Percentiles rank a stretch among this genome's conserved stretches.
These are phyloP conservation scores for Neodidymelliopsis sp. DNA, from an alignment of 2,329 filamentous ascomycete species.

Conservation along the genomic window DNA sequence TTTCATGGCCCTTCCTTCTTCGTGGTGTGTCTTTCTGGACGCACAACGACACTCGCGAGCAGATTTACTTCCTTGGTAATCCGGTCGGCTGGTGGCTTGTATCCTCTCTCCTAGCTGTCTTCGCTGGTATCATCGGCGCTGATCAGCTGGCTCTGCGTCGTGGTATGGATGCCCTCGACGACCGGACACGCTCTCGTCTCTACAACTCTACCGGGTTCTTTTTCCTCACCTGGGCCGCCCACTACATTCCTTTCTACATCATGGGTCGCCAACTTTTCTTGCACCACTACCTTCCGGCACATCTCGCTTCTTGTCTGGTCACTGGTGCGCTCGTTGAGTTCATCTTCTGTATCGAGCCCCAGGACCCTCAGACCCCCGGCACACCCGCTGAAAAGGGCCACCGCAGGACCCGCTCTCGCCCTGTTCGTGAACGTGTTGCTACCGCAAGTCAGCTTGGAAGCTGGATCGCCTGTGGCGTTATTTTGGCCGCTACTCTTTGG, in stretches of 20 bases:
- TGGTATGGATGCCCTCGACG: slow-evolving; percentile 90
- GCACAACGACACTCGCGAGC: slow-evolving; percentile 89
- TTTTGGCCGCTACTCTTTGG: slow-evolving; percentile 72
- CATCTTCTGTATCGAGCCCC: slow-evolving; percentile 88
- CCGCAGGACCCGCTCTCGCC: slow-evolving; percentile 63
- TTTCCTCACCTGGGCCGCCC: slow-evolving; percentile 96
- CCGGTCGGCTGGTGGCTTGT: slow-evolving; percentile 97
- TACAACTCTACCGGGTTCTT: slow-evolving; percentile 99
- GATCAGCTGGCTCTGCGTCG: slow-evolving; percentile 94
- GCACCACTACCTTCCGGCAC: slow-evolving; percentile 95
- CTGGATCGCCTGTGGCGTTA: slow-evolving; percentile 79
- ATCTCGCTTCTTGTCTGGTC: slow-evolving; percentile 88
- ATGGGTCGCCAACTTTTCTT: slow-evolving; percentile 99
- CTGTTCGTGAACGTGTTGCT: slow-evolving; percentile 82
- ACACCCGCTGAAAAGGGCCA: slow-evolving; percentile 46
- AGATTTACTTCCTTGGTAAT: slow-evolving; percentile 99
- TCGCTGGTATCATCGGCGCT: slow-evolving; percentile 87
- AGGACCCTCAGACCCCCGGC: slow-evolving; percentile 56
- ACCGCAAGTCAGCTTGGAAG: slow-evolving; percentile 77
- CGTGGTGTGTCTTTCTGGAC: slow-evolving; percentile 99
- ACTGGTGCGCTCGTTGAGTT: slow-evolving; percentile 93
- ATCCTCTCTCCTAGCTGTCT: slow-evolving; percentile 90
- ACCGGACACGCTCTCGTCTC: slow-evolving; percentile 90
- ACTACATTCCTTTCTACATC: slow-evolving; percentile 96
- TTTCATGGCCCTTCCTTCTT: slow-evolving; percentile 97